Conservation (phyloP, 495 filamentous ascomycete genomes). For the Neurospora hispaniola region DNA sequence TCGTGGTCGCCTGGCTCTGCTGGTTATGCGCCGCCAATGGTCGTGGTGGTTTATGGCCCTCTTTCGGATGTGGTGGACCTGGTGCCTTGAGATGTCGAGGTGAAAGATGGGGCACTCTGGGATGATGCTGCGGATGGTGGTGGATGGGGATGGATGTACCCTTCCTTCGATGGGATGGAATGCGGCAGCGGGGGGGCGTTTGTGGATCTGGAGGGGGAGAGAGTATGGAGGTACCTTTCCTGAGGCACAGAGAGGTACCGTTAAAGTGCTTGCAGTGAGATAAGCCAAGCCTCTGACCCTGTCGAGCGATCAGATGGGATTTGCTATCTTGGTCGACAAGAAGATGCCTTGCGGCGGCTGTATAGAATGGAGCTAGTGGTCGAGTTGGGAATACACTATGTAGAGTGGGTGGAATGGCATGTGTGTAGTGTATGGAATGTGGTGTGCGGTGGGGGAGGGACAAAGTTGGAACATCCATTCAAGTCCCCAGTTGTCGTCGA, state of each 20-base stretch:
- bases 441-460: too few relatives aligned
- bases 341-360: background rate
- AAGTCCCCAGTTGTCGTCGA: background rate
- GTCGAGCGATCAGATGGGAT: background rate
- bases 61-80: background rate
- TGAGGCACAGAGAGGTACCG: background rate
- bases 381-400: background rate
- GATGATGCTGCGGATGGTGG: background rate
- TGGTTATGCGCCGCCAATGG: background rate
- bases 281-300: background rate
- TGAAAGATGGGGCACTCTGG: background rate
- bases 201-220: background rate
- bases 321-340: background rate
- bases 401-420: background rate
- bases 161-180: background rate
- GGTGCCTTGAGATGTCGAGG: background rate
- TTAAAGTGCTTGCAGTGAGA: background rate
- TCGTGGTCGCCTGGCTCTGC: background rate
- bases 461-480: background rate
- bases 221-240: background rate
- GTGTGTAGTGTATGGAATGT: too few relatives aligned
- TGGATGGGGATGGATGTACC: background rate
- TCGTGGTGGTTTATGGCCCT: background rate
- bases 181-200: background rate
- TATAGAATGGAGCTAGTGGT: background rate